Evolutionary conservation across 2,329 filamentous ascomycete genomes (phyloP).

Genomic region (Raffaelea ambrosiae): DNA sequence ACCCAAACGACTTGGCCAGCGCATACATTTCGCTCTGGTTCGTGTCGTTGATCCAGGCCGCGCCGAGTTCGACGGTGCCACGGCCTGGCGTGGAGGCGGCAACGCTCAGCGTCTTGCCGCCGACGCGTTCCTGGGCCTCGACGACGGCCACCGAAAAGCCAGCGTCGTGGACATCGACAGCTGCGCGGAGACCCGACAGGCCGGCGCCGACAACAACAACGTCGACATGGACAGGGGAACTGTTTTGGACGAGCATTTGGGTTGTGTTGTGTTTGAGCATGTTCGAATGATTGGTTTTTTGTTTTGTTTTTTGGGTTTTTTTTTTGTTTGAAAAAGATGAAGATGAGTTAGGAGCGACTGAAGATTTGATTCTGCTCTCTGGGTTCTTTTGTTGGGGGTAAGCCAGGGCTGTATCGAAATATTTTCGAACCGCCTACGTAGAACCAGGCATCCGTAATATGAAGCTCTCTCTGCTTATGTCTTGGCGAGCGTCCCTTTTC

Average conservation of each 20-base stretch:
- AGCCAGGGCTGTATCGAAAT: no score
- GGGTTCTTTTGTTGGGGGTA: no score
- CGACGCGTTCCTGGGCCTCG: conserved; percentile 40
- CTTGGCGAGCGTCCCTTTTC: no score
- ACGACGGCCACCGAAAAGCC: conserved; percentile 29
- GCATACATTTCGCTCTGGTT: conserved; percentile 9
- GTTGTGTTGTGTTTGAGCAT: no score
- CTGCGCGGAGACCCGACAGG: conserved; percentile 7
- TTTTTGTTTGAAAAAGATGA: background rate
- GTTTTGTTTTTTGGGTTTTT: background rate
- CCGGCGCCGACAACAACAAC: conserved; percentile 11
- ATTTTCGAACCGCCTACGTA: no score
- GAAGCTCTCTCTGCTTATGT: no score
- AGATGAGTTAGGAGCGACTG: background rate
- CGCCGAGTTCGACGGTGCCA: conserved; percentile 9
- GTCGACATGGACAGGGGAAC: conserved; percentile 1
- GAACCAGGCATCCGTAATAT: no score
- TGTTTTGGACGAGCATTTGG: no score
- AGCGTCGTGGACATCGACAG: conserved; percentile 2
- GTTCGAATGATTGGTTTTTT: no score
- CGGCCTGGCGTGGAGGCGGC: background rate
- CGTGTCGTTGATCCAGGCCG: conserved; percentile 12
- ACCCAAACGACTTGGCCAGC: conserved; percentile 1
- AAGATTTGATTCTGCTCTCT: no score
- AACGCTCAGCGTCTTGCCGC: conserved; percentile 40